Base-by-base conservation (phyloP, 2,329 filamentous ascomycete species). In the Dendrostoma leiphaemia region DNA sequence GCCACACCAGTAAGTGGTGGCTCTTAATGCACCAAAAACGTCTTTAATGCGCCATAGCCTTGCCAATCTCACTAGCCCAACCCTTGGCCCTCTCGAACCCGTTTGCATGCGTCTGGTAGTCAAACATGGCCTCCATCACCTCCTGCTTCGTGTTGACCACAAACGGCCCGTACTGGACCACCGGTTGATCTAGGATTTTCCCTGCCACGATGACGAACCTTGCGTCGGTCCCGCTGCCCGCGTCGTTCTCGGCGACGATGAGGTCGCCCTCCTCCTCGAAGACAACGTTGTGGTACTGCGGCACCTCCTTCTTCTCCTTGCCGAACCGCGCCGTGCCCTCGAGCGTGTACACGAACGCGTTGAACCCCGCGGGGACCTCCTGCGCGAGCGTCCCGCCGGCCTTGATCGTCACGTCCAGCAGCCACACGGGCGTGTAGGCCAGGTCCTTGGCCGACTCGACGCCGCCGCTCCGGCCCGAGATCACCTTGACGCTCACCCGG, bases 391-490 rank as follows among this genome's bases (percentile, higher is more conserved):
- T 83, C 44, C 90, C 91, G 50, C 93, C 93, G 0, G 92, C 91
- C 64, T 84, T 74, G 50, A 97, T 82, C 19, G 82, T 85, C 48
- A 97, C 77, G 68, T 97, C 93, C 41, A 97, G 78, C 59, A 96
- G 79, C 93, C 93, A 97, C n/a, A 97, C 91, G 0, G 94, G 94
- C 2, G 93, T 97, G 72, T 97, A 97, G 13, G 93, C 92, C 41
- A 97, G 77, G 66, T 97, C 92, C 67, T 93, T 85, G 50, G 96
- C 83, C 13, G 86, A 91, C 67, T 97, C 92, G 49, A 94, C 83
- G 41, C 90, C 92, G 64, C 91, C 87, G 51, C 85, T 87, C 67
- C 88, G 84, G 19, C 93, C 94, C 1, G 87, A 92, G 63, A 97
- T 97, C 62, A 97, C 89, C 73, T 96, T 97, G 61, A 97, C 80